These are phyloP conservation scores for Aspergillus caelatus DNA, from an alignment of 2,329 filamentous ascomycete genomes.

Conservation along the genomic window DNA sequence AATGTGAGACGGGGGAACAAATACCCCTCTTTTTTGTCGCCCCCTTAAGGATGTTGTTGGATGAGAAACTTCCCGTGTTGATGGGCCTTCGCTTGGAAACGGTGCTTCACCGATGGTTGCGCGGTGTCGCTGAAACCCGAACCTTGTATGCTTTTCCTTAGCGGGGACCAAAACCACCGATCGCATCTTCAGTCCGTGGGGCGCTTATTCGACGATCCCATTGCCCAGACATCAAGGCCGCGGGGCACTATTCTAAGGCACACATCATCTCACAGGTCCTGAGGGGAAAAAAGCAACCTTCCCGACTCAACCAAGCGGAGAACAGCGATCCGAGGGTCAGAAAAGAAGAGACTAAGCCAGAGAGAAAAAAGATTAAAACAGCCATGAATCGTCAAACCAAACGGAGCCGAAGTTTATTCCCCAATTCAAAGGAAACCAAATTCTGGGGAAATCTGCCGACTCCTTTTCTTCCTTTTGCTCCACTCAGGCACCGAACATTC, in stretches of 20 bases:
- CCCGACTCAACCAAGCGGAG: constrained; percentile 4
- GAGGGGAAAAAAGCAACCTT: neutral
- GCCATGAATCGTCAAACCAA: too few species aligned
- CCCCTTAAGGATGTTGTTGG: neutral
- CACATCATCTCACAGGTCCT: constrained; percentile 3
- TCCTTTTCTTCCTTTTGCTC: neutral
- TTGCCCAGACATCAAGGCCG: constrained; percentile 10
- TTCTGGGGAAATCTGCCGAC: neutral
- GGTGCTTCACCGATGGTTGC: neutral
- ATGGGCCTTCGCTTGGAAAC: neutral
- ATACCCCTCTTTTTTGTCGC: constrained; percentile 4
- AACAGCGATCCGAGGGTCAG: constrained; percentile 6
- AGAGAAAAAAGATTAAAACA: too few species aligned
- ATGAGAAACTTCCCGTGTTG: neutral
- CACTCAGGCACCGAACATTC: constrained; percentile 3
- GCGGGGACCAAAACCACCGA: constrained; percentile 7
- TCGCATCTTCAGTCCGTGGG: constrained; percentile 10
- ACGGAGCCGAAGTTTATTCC: neutral
- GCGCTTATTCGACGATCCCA: constrained; percentile 10
- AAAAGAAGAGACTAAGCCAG: neutral
- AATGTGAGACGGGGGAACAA: neutral
- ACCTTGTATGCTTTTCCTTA: neutral
- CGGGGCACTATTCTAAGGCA: constrained; percentile 8
- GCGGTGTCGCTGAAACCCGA: constrained; percentile 4
- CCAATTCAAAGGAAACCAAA: neutral